Conservation (phyloP, 192 early-diverging fungal species). For the Coemansia sp. region DNA sequence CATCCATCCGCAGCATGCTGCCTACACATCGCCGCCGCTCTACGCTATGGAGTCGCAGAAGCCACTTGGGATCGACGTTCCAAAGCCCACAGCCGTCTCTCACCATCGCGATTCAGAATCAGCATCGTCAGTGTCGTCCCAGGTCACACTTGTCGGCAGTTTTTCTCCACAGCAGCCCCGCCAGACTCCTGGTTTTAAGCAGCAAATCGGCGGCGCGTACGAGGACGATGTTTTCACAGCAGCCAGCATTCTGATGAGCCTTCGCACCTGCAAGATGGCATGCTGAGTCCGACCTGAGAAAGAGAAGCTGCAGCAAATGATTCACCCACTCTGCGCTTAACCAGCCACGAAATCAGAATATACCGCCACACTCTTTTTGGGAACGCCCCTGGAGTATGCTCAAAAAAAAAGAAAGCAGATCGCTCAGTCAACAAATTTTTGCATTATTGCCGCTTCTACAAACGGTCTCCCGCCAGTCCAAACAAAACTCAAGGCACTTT, state of each 20-base stretch:
- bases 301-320: background rate
- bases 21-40: slow-evolving; percentile 10
- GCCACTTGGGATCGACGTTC: slow-evolving; percentile 39
- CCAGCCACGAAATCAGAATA: slow-evolving; percentile 5
- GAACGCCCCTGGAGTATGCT: background rate
- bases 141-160: slow-evolving; percentile 36
- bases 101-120: slow-evolving; percentile 46
- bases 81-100: slow-evolving; percentile 6
- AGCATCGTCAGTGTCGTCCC: slow-evolving; percentile 51
- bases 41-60: slow-evolving; percentile 13
- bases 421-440: no score
- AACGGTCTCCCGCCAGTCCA: background rate
- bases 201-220: slow-evolving; percentile 10
- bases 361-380: slow-evolving; percentile 3
- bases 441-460: no score
- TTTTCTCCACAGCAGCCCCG: slow-evolving; percentile 19
- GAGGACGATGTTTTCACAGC: slow-evolving; percentile 54
- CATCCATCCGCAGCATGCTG: slow-evolving; percentile 2
- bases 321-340: background rate
- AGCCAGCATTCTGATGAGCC: slow-evolving; percentile 56
- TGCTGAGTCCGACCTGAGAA: slow-evolving; percentile 19
- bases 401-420: background rate
- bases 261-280: slow-evolving; percentile 53
- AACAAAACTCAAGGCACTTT: background rate
- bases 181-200: slow-evolving; percentile 14